Evolutionary conservation across 2,329 filamentous ascomycete species (phyloP).

Genomic region (Fusarium sp.): DNA sequence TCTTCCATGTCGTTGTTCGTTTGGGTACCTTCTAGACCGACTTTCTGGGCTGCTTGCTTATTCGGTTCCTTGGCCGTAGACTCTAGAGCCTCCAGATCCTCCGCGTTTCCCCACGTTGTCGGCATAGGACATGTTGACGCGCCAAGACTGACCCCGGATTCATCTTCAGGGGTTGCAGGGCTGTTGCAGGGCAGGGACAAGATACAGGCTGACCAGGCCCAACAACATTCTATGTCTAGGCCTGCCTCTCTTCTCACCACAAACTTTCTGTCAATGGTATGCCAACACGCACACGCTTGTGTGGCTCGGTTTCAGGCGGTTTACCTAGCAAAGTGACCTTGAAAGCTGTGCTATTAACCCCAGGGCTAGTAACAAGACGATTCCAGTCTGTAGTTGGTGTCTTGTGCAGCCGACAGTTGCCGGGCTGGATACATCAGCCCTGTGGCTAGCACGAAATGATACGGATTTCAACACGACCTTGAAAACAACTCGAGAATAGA

Average conservation of each 20-base stretch:
- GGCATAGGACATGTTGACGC: constrained; percentile 26
- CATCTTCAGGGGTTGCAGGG: constrained; percentile 26
- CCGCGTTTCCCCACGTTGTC: constrained; percentile 17
- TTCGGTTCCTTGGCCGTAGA: background rate
- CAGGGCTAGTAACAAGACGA: background rate
- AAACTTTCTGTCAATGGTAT: background rate
- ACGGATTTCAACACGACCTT: too few relatives aligned
- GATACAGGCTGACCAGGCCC: background rate
- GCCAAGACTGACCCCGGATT: constrained; percentile 34
- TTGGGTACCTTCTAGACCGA: background rate
- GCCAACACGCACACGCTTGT: background rate
- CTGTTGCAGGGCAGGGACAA: background rate
- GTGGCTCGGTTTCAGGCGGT: constrained; percentile 26
- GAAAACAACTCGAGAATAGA: too few relatives aligned
- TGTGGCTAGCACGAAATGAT: background rate
- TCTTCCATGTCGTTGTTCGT: background rate
- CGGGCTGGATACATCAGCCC: background rate
- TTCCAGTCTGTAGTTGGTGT: background rate
- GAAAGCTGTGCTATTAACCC: background rate
- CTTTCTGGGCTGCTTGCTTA: background rate
- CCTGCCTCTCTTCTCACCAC: background rate
- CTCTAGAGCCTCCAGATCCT: background rate
- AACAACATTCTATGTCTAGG: too few relatives aligned
- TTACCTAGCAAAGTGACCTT: background rate
- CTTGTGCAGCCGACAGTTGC: constrained; percentile 15